Evolutionary conservation across 2,329 filamentous ascomycete genomes (phyloP), one percentile per base, ranked within the genome.

Genomic region (Zymoseptoria brevis): DNA sequence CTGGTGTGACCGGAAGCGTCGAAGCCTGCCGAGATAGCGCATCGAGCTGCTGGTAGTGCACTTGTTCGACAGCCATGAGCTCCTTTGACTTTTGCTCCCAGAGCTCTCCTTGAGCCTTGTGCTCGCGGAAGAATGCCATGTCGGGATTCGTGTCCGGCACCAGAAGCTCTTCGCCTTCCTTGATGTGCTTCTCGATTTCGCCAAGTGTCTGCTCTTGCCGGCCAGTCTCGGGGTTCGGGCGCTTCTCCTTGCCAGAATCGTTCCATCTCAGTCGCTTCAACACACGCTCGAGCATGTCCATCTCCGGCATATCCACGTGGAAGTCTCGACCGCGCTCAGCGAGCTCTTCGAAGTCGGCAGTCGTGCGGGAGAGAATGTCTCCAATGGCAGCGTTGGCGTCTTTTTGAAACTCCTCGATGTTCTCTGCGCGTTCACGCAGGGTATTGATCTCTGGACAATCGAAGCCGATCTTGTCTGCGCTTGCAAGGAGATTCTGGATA

Each of bases 11-110:
- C 0, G 94, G 93, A 19, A 96, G 80, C 4, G 82, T 81, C 35
- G 85, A 79, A 0, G 92, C 92, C 75, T 97, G 93, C 54, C 85
- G 84, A 1, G 91, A 95, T 5, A 99, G 79, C 0, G 93, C 90
- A 73, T 97, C 94, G 0, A 99, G 83, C 72, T 99, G 94, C 56
- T 92, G 89, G 69, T 96, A 97, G 74, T 97, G 91, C 9, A 97
- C 87, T 50, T 87, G 81, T 69, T 97, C 93, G 8, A 91, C 91
- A n/a, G 86, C 83, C 76, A 97, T 95, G 56, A 99, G 80, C 72
- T 99, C 93, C 68, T 89, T 88, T 1, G 91, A 93, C 74, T 96
- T 97, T 53, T 84, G 81, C 76, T 97, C 94, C 94, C 94, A 99
- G 52, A 89, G 80, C 69, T 91, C 84, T 48, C 93, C 94, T 24